Conservation (phyloP, 73 alveolate genomes). For the Stentor coeruleus region DNA sequence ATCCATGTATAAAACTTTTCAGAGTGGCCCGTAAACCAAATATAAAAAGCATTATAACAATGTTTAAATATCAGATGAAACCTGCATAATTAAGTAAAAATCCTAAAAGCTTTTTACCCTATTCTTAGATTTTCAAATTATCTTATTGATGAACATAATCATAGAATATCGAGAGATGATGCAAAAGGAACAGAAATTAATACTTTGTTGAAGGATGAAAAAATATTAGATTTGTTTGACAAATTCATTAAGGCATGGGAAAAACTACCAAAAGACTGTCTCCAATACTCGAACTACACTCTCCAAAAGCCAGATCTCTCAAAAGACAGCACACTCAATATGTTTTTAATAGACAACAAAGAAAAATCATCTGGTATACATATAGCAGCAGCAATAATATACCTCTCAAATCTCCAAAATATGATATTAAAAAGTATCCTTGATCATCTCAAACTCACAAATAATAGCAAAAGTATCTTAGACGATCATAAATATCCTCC, state of each 20-base stretch:
- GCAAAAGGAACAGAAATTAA: background rate
- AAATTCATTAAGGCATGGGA: slow-evolving; percentile 8
- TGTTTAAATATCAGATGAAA: too few species aligned
- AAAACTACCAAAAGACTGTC: background rate
- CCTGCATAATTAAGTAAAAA: background rate
- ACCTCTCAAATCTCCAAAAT: background rate
- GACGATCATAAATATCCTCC: too few species aligned
- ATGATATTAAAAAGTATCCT: too few species aligned
- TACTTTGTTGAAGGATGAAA: background rate
- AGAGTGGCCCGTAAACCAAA: too few species aligned
- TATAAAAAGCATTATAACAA: too few species aligned
- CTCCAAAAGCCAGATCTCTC: background rate
- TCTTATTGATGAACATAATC: background rate
- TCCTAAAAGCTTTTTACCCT: background rate
- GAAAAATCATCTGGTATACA: background rate
- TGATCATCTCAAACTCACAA: too few species aligned
- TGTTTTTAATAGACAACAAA: background rate
- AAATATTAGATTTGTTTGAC: background rate
- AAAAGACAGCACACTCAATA: background rate
- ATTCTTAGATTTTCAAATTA: background rate
- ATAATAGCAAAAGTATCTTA: too few species aligned
- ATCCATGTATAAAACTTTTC: background rate
- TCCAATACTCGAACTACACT: background rate
- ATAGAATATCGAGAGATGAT: background rate
- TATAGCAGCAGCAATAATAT: slow-evolving; percentile 11